phyloP scores from a whole-genome alignment of 352 stramenopile species.

The Pythium phragmitis region DNA sequence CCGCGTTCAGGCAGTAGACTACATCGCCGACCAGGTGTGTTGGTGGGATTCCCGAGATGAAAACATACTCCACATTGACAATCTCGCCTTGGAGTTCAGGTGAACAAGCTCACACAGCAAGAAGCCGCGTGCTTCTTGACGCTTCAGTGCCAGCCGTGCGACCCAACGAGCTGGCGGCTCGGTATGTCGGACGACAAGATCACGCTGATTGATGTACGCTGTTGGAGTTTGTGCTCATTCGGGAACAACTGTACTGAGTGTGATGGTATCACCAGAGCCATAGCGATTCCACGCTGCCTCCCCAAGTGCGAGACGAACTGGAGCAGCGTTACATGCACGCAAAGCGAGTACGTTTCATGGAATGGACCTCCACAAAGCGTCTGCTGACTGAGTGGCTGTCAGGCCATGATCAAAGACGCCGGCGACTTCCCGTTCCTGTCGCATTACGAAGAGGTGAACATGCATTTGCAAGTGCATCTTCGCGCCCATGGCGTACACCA shows the following conservation, averaged over 20 bases:
- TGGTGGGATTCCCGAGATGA: not conserved
- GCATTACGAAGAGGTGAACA: slow-evolving; percentile 69
- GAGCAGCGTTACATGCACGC: slow-evolving; percentile 44
- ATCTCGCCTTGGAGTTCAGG: not conserved
- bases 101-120: slow-evolving; percentile 56
- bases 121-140: slow-evolving; percentile 68
- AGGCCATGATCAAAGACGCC: slow-evolving; percentile 69
- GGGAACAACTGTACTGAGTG: not conserved
- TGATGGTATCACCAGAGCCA: slow-evolving; percentile 37
- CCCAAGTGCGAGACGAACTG: slow-evolving; percentile 39
- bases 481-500: slow-evolving; percentile 29
- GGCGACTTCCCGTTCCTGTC: slow-evolving; percentile 75
- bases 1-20: slow-evolving; percentile 47
- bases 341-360: slow-evolving; percentile 40
- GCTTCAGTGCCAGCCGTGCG: slow-evolving; percentile 50
- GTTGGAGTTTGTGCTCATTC: not conserved
- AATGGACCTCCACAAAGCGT: not conserved
- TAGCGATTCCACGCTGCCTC: slow-evolving; percentile 51
- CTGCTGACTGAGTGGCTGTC: too few relatives aligned
- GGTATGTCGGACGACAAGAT: slow-evolving; percentile 49
- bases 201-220: slow-evolving; percentile 57
- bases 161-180: slow-evolving; percentile 48
- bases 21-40: slow-evolving; percentile 65
- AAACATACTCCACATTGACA: not conserved
- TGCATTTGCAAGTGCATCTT: slow-evolving; percentile 76